Base-by-base conservation (phyloP, 2,329 filamentous ascomycete genomes). In the Colletotrichum sp. region DNA sequence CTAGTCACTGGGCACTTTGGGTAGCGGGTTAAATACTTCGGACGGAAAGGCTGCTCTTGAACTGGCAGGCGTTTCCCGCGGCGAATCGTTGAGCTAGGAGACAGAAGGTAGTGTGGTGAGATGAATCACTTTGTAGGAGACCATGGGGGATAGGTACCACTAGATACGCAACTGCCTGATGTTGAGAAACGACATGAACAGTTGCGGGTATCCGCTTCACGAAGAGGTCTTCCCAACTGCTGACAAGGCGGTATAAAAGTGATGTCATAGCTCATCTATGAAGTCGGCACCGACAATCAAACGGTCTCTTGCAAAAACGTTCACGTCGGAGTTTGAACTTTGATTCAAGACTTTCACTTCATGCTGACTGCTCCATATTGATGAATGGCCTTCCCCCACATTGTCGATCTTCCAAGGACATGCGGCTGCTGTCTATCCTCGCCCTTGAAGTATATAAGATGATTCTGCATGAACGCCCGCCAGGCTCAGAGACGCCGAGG, bases 131-230 rank as follows among this genome's bases (percentile, higher is more conserved):
- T 12, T 2, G 0, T 49, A 12, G 39, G 1, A n/a, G 39, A 8
- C 6, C 22, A 13, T 1, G 2, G 11, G 19, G 8, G 11, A 49
- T 22, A 12, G 3, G 44, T 6, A 22, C 2, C 1, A 2, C 11
- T 44, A 44, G 19, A 11, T 44, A 5, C 19, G 9, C 9, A 44
- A 16, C 19, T n/a, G 0, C 1, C 39, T n/a, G 1, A 19, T n/a
- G 16, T 44, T 44, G 8, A 44, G 16, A 19, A n/a, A 49, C 19
- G 19, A n/a, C 5, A 49, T 9, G 19, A 49, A 2, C 34, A 36
- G 1, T 36, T 2, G 34, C 44, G 2, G 11, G 2, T 22, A 0
- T 22, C n/a, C 6, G n/a, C 44, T 49, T 49, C 19, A 49, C 9
- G 44, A 49, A 13, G 0, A 22, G 0, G n/a, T n/a, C 39, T 44